Base-by-base conservation (phyloP, 1,139 yeast genomes). In the Yamadazyma trypodendri region DNA sequence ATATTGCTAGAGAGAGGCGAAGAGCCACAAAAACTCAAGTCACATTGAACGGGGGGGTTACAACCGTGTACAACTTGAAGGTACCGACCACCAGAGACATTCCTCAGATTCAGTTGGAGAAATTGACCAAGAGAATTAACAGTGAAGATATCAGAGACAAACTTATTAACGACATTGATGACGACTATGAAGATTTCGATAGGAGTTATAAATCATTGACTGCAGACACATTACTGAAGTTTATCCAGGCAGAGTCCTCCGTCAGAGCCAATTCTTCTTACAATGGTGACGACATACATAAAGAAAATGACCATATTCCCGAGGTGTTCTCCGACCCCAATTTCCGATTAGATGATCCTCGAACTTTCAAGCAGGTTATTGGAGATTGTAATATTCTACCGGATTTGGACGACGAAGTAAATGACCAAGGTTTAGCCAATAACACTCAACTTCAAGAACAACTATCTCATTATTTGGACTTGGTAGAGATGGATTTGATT, bases 291-390 rank as follows among this genome's bases (percentile, higher is more conserved):
- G 49, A 46, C 9, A 43, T 48, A 22, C 37, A 31, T 18, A 34
- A 36, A 2, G 33, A 31, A 5, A 51, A 50, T 15, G 44, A 52
- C 35, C 52, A 69, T 2, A 77, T 92, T 3, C 97, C 98, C 0
- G 60, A 63, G 4, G 78, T 87, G 2, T 94, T 78, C 52, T 79
- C 83, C 43, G 78, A 75, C 28, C 67, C 75, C 5, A 75, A 81
- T 36, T 92, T 92, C 60, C 73, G 88, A 46, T 68, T 92, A 28
- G 97, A 92, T 54, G 89, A 94, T 55, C 97, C 97, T 3, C 70
- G 96, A 41, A 73, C 83, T 1, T 92, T 92, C 60, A 80, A 80
- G 43, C 68, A 77, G 41, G 95, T 90, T 2, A 73, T 85, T 24
- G 86, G 79, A 38, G 71, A 74, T 35, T 58, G 76, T 3, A 64